phyloP scores from a whole-genome alignment of 2,329 filamentous ascomycete species.

The Gaeumannomyces tritici region DNA sequence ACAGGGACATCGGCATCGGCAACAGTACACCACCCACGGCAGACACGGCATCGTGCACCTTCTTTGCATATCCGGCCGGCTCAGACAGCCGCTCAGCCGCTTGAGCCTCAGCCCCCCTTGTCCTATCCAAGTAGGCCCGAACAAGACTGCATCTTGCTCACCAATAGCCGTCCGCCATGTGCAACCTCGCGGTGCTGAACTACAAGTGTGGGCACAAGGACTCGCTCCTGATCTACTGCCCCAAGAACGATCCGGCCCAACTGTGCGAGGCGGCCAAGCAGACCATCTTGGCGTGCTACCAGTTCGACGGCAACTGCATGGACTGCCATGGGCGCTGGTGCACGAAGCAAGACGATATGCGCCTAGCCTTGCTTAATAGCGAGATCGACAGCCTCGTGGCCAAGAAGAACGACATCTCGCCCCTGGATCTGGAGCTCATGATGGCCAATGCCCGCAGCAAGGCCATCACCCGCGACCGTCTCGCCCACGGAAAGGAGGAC shows the following conservation, averaged over 20 bases:
- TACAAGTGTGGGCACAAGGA: constrained; percentile 3
- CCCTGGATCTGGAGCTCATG: neutral
- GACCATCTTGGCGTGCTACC: neutral
- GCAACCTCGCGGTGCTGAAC: neutral
- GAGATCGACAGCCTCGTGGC: neutral
- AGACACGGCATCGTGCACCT: neutral
- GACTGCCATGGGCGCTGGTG: neutral
- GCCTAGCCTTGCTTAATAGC: neutral
- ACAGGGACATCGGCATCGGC: neutral
- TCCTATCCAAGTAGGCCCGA: neutral
- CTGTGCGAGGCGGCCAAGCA: neutral
- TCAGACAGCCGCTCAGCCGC: too few relatives aligned
- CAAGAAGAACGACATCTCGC: neutral
- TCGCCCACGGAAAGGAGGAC: neutral
- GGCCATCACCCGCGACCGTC: neutral
- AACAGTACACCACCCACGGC: neutral
- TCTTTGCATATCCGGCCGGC: too few relatives aligned
- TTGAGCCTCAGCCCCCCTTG: neutral
- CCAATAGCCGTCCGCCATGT: neutral
- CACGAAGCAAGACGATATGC: neutral
- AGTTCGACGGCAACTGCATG: neutral
- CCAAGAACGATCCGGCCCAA: neutral
- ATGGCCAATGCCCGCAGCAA: neutral
- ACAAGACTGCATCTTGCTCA: neutral
- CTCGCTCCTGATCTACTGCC: constrained; percentile 1